Conservation (phyloP, 2,329 filamentous ascomycete genomes). For the Paramyrothecium roridum region DNA sequence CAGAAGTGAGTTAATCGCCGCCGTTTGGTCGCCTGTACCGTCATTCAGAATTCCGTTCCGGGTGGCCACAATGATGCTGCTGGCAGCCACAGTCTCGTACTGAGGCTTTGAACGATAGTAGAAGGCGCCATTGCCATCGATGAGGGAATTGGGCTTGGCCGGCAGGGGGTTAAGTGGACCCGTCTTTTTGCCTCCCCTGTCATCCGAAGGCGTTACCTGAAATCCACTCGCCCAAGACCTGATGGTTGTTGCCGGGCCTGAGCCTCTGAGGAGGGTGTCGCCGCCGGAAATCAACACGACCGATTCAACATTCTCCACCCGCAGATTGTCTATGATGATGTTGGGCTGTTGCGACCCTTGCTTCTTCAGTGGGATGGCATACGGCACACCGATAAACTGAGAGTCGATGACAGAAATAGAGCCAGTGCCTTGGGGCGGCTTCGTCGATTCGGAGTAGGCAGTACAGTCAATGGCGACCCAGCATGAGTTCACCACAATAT, state of each 20-base stretch:
- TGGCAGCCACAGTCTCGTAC: conserved; percentile 42
- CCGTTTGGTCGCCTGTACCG: conserved; percentile 25
- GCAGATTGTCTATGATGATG: conserved; percentile 13
- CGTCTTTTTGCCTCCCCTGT: background rate
- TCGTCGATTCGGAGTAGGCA: conserved; percentile 41
- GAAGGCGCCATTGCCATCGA: conserved; percentile 11
- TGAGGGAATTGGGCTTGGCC: conserved; percentile 3
- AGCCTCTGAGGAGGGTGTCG: conserved; percentile 10
- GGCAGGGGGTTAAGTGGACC: background rate
- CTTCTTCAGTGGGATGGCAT: conserved; percentile 5
- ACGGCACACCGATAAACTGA: conserved; percentile 19
- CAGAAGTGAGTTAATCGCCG: conserved; percentile 17
- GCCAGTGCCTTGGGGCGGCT: conserved; percentile 53
- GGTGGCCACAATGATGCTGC: conserved; percentile 20
- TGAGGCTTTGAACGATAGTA: conserved; percentile 25
- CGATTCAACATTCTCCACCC: conserved; percentile 6
- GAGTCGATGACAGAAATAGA: conserved; percentile 69
- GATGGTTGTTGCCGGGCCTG: conserved; percentile 2
- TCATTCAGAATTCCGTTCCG: conserved; percentile 31
- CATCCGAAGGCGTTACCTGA: background rate
- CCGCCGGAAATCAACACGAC: conserved; percentile 10
- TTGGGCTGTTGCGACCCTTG: conserved; percentile 6
- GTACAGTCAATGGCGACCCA: conserved; percentile 56
- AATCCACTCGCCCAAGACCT: conserved; percentile 1
- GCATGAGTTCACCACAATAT: conserved; percentile 57